These are phyloP conservation scores for Xylaria sp. DNA, from an alignment of 2,329 filamentous ascomycete species.

Conservation along the genomic window DNA sequence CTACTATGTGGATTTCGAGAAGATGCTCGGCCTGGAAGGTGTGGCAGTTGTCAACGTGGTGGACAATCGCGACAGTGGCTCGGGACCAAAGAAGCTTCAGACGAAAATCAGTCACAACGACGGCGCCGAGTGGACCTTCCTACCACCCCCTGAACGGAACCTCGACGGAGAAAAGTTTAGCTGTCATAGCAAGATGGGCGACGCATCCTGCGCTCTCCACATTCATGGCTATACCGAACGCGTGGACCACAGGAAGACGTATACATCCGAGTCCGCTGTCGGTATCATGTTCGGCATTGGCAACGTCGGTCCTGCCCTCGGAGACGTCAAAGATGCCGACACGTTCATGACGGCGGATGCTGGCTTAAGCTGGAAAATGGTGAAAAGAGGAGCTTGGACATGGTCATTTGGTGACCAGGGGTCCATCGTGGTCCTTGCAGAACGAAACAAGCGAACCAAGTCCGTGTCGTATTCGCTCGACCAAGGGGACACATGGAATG, in stretches of 20 bases:
- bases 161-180: constrained; percentile 70
- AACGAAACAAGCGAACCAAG: constrained; percentile 69
- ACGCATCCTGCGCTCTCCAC: constrained; percentile 78
- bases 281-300: constrained; percentile 90
- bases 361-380: constrained; percentile 83
- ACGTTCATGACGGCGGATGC: constrained; percentile 92
- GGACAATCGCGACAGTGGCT: constrained; percentile 68
- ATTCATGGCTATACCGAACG: constrained; percentile 96
- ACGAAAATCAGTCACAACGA: constrained; percentile 97
- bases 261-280: constrained; percentile 83
- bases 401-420: constrained; percentile 98
- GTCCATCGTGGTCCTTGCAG: constrained; percentile 85
- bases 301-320: constrained; percentile 78
- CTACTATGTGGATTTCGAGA: constrained; percentile 94
- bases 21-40: constrained; percentile 89
- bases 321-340: constrained; percentile 70
- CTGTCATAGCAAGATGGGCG: constrained; percentile 64
- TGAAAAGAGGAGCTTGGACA: constrained; percentile 85
- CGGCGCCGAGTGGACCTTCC: constrained; percentile 80
- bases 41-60: constrained; percentile 87
- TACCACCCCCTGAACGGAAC: constrained; percentile 73
- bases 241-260: constrained; percentile 78
- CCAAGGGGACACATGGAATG: constrained; percentile 77
- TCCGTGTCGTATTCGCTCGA: constrained; percentile 76
- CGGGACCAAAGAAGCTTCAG: constrained; percentile 76